Evolutionary conservation across 148 eudicot genomes (phyloP), one percentile per base, ranked within the genome.

Genomic region (Rhododendron molle): DNA sequence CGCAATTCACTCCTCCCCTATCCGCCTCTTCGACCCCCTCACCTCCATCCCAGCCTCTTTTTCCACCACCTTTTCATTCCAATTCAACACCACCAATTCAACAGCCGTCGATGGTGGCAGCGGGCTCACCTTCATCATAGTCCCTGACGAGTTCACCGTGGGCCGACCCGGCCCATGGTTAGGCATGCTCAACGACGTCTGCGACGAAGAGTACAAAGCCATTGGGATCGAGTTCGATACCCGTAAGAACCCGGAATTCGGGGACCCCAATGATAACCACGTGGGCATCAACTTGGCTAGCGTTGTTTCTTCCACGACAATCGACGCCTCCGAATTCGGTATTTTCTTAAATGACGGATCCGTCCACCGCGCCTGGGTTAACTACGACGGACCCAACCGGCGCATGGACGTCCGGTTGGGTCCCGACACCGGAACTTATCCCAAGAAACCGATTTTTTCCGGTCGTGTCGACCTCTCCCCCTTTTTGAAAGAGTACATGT

Each of bases 141-240:
- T 91, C 23, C 96, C 98, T 2, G 95, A 95, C 21, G 96, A 95
- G 92, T 92, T 95, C 89, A 95, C 98, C 0, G 95, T 94, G 16
- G 98, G 98, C 12, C 84, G 98, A 62, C 89, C 96, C 2, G 98
- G 98, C 1, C 93, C 95, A 7, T 95, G 98, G 98, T 91, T 95
- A 1, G 98, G 94, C 76, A 95, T 94, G 95, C 92, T 95, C 15
- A 95, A 95, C 85, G 98, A 95, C 18, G 98, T 90, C 2, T 95
- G 98, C 62, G 89, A 92, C 38, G 92, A 92, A 0, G 88, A 90
- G 9, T 89, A 92, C 82, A 93, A 94, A 84, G 93, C 91, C 20
- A 83, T 95, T 4, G 98, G 92, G 4, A 86, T 95, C 12, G 98
- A 95, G 71, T 93, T 95, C 20, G 98, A 95, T 83, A 94, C 96